phyloP scores from a whole-genome alignment of 768 basidiomycete species.

The Termitomyces sp. region DNA sequence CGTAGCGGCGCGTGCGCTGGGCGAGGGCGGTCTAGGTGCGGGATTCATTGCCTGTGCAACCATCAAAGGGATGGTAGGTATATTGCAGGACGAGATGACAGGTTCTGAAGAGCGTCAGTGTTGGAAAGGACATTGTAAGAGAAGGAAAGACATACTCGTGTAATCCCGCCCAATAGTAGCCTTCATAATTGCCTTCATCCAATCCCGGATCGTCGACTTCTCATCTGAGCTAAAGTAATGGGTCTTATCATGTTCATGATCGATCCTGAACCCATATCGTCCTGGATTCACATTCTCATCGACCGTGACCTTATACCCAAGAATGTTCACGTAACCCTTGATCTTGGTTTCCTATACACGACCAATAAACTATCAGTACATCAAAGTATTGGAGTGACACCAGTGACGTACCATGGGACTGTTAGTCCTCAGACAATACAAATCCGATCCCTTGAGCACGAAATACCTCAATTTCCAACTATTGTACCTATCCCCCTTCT shows the following conservation, averaged over 20 bases:
- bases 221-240: constrained; percentile 94
- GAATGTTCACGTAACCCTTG: constrained; percentile 93
- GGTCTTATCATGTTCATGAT: constrained; percentile 82
- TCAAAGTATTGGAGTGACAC: constrained; percentile 12
- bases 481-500: constrained; percentile 91
- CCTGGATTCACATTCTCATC: constrained; percentile 93
- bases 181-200: constrained; percentile 99
- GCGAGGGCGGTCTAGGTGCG: constrained; percentile 91
- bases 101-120: constrained; percentile 53
- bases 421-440: constrained; percentile 84
- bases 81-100: constrained; percentile 94
- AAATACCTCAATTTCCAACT: constrained; percentile 92
- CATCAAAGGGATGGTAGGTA: constrained; percentile 91
- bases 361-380: not conserved
- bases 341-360: constrained; percentile 77
- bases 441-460: constrained; percentile 85
- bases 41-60: constrained; percentile 98
- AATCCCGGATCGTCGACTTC: constrained; percentile 80
- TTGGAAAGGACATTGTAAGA: not conserved
- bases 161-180: constrained; percentile 96
- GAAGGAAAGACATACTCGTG: constrained; percentile 53
- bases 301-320: constrained; percentile 88
- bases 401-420: constrained; percentile 45
- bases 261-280: constrained; percentile 91
- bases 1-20: constrained; percentile 79